Conservation (phyloP, 805 yeast genomes). For the Lachancea meyersii region DNA sequence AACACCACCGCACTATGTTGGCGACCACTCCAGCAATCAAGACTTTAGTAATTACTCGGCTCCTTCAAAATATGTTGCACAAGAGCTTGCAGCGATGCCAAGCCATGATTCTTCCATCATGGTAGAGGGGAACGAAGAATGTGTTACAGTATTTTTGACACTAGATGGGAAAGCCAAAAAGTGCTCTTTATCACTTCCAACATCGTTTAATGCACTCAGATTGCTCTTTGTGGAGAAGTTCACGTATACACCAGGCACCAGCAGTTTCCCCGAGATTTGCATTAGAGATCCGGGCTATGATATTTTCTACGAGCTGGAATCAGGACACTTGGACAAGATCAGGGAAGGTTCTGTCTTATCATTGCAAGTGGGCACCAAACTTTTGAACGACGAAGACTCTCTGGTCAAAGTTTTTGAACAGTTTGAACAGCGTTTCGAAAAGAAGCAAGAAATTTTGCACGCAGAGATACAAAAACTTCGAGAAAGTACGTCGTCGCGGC, state of each 20-base stretch:
- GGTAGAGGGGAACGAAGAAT: background rate
- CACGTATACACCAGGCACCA: constrained; percentile 70
- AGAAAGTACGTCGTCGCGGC: background rate
- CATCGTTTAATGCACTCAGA: constrained; percentile 43
- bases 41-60: background rate
- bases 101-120: background rate
- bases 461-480: constrained; percentile 2
- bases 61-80: background rate
- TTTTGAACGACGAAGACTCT: background rate
- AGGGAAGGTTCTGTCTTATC: constrained; percentile 55
- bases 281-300: constrained; percentile 54
- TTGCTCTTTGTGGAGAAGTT: constrained; percentile 80
- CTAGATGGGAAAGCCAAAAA: constrained; percentile 52
- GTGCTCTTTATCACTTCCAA: constrained; percentile 31
- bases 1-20: constrained; percentile 1
- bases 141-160: constrained; percentile 40
- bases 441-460: background rate
- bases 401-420: background rate
- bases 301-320: constrained; percentile 77
- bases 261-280: constrained; percentile 72
- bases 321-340: constrained; percentile 52
- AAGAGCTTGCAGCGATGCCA: background rate
- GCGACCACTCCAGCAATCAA: background rate
- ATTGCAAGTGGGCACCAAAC: constrained; percentile 21
- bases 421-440: background rate